A percentile compares a stretch with the other conserved stretches of the same genome.
phyloP scores from a whole-genome alignment of 148 eudicot genomes.

The Fallopia convolvulus region DNA sequence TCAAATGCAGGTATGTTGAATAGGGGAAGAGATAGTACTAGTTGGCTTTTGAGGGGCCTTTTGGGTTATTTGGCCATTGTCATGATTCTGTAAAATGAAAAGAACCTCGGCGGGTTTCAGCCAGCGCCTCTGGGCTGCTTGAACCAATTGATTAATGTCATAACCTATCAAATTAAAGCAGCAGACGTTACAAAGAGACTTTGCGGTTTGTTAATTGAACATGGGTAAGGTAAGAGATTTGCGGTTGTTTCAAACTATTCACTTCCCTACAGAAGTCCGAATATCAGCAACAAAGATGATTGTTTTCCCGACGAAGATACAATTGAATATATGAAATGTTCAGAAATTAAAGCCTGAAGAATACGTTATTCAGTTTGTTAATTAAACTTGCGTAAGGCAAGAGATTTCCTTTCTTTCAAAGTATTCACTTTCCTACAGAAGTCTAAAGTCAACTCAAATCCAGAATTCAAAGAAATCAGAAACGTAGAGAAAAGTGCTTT shows the following conservation, averaged over 20 bases:
- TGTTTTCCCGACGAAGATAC: neutral
- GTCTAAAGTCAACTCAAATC: neutral
- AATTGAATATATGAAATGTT: neutral
- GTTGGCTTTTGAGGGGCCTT: constrained; percentile 72
- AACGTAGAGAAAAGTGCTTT: neutral
- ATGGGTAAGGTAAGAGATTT: too few relatives aligned
- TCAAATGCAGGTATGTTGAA: neutral
- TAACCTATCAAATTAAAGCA: constrained; percentile 38
- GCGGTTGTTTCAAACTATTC: too few relatives aligned
- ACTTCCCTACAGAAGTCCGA: neutral
- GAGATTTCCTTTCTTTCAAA: neutral
- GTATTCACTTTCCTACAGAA: neutral
- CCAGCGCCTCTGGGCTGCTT: constrained; percentile 86
- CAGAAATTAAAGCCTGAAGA: neutral
- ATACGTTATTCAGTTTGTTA: neutral
- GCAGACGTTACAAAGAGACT: neutral
- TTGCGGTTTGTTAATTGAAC: too few relatives aligned
- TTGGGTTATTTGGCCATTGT: constrained; percentile 54
- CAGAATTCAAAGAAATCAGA: neutral
- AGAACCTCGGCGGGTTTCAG: constrained; percentile 83
- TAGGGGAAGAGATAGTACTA: constrained; percentile 26
- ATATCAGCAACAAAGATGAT: neutral
- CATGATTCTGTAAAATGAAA: constrained; percentile 68
- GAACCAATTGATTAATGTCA: constrained; percentile 53
- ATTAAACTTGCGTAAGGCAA: neutral